Evolutionary conservation across 2,329 filamentous ascomycete genomes (phyloP).

Genomic region (Sphaerostilbella broomeana): DNA sequence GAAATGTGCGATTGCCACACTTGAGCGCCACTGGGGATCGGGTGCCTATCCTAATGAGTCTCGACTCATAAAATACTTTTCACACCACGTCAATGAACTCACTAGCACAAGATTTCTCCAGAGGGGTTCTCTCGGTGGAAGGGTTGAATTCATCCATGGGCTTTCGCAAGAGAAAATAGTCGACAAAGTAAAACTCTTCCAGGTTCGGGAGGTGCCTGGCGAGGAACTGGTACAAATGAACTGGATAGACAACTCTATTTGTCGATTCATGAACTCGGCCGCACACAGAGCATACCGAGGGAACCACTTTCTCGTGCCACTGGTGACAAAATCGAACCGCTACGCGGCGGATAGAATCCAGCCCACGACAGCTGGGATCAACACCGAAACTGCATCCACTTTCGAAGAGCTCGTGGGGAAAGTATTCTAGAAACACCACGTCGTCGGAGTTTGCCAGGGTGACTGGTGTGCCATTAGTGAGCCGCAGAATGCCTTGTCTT

Average conservation of each 20-base stretch:
- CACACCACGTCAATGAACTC: neutral
- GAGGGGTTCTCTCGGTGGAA: neutral
- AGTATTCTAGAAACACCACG: conserved; percentile 30
- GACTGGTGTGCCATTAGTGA: conserved; percentile 23
- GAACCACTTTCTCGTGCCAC: conserved; percentile 30
- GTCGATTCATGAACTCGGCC: conserved; percentile 24
- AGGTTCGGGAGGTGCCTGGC: conserved; percentile 35
- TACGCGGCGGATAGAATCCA: conserved; percentile 31
- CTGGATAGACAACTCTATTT: conserved; percentile 27
- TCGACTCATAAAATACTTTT: neutral
- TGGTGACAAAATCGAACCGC: conserved; percentile 37
- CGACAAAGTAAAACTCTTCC: conserved; percentile 39
- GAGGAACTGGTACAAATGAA: conserved; percentile 39
- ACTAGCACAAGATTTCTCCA: neutral
- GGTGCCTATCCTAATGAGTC: neutral
- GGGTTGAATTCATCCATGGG: too few species aligned
- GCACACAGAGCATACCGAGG: conserved; percentile 27
- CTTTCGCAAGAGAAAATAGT: conserved; percentile 35
- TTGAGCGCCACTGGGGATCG: conserved; percentile 1
- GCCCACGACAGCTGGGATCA: conserved; percentile 21
- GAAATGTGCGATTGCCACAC: conserved; percentile 23
- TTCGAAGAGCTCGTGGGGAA: conserved; percentile 24
- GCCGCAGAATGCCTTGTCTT: conserved; percentile 19
- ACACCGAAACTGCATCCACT: conserved; percentile 22
- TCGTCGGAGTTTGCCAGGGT: conserved; percentile 25